Evolutionary conservation across 805 yeast species (phyloP), one percentile per base, ranked within the genome.

Genomic region (Metschnikowia orientalis): DNA sequence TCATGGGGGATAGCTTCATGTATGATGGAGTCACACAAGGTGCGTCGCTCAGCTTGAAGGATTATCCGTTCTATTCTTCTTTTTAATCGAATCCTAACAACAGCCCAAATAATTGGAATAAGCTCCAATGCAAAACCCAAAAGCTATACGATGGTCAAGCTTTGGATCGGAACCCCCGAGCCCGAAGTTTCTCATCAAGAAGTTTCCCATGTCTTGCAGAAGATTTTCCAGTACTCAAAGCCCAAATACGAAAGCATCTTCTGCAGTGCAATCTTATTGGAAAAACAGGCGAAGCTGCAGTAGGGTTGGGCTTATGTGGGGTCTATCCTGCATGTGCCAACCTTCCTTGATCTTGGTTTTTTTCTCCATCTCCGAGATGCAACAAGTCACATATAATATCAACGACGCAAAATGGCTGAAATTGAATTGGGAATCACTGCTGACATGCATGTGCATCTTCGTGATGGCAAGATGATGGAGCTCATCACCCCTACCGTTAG

Each of bases 381-480:
- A n/a, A n/a, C n/a, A n/a, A n/a, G n/a, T n/a, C n/a, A n/a, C n/a
- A n/a, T n/a, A n/a, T n/a, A n/a, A n/a, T n/a, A n/a, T n/a, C n/a
- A n/a, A n/a, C n/a, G n/a, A n/a, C n/a, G n/a, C 14, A 32, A 11
- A 19, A 45, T 44, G 48, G 5, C 45, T 7, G 63, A 62, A 46
- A 64, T 73, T 18, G 71, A 77, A 40, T 59, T 84, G 23, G 92
- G 92, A 5, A 56, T 73, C 28, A 75, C 94, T 2, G 92, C 90
- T 11, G 99, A 92, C 59, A 79, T 87, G 74, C 99, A 92, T 53
- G 97, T 92, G 30, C 99, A 92, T 56, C 75, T 92, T 22, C 83
- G 98, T 52, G 95, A 90, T 40, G 97, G 95, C 1, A 69, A 71
- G 5, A 89, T 92, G 97, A 87, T 88, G 82, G 81, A 84, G 47